Conservation (phyloP, 202 grass and related monocot genomes). For the Zizania palustris region DNA sequence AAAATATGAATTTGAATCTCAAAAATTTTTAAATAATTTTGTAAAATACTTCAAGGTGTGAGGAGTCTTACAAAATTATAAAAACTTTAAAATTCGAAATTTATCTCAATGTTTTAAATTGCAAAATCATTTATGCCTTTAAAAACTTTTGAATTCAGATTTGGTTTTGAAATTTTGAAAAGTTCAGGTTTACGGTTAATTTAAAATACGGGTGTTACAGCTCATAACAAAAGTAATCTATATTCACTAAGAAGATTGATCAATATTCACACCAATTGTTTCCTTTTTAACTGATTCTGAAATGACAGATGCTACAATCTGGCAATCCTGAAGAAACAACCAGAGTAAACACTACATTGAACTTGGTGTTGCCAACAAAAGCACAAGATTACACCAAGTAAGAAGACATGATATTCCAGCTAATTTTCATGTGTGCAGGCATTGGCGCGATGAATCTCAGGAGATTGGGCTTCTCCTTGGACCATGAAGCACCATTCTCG, state of each 20-base stretch:
- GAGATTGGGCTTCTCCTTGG: constrained; percentile 59
- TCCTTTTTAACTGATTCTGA: background rate
- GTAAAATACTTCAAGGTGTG: too few species aligned
- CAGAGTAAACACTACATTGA: background rate
- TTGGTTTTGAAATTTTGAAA: too few species aligned
- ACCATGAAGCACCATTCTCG: constrained; percentile 45
- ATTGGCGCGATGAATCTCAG: constrained; percentile 62
- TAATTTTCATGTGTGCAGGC: constrained; percentile 79
- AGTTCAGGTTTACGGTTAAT: too few species aligned
- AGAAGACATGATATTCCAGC: constrained; percentile 89
- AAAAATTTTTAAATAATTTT: too few species aligned
- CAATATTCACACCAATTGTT: background rate
- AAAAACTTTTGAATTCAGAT: constrained; percentile 59
- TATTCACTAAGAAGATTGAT: background rate
- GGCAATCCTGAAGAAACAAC: constrained; percentile 28
- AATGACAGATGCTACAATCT: constrained; percentile 15
- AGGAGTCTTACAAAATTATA: too few species aligned
- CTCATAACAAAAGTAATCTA: background rate
- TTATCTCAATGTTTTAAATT: too few species aligned
- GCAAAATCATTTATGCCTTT: too few species aligned
- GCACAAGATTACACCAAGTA: constrained; percentile 54
- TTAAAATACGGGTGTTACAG: constrained; percentile 62
- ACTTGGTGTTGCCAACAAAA: background rate
- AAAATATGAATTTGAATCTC: too few species aligned
- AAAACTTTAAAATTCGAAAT: too few species aligned